phyloP scores from a whole-genome alignment of 306 rosid species.

The Gastrolobium villosum region DNA sequence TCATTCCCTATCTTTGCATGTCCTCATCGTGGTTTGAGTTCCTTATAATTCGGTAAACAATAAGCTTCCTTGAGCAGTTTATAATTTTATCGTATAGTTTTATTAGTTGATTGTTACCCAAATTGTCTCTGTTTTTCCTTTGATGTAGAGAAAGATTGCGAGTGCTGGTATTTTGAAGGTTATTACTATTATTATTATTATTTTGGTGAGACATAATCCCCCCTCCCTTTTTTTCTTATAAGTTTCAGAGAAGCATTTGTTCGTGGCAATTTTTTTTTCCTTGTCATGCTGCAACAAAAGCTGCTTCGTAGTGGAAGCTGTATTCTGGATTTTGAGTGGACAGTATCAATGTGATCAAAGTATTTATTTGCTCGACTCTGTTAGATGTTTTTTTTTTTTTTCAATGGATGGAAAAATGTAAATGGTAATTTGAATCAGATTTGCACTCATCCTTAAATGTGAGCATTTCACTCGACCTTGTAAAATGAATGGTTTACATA shows the following conservation, averaged over 20 bases:
- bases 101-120: slow-evolving; percentile 63
- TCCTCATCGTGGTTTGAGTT: slow-evolving; percentile 67
- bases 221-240: background rate
- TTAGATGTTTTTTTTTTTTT: background rate
- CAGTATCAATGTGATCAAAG: slow-evolving; percentile 22
- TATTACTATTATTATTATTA: slow-evolving; percentile 19
- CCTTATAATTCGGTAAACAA: slow-evolving; percentile 71
- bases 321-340: slow-evolving; percentile 27
- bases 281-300: slow-evolving; percentile 44
- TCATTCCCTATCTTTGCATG: slow-evolving; percentile 68
- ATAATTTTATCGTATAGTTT: slow-evolving; percentile 60
- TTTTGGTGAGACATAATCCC: slow-evolving; percentile 34
- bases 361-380: slow-evolving; percentile 20
- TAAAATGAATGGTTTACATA: background rate
- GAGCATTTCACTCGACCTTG: background rate
- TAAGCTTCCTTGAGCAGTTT: slow-evolving; percentile 66
- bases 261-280: slow-evolving; percentile 45
- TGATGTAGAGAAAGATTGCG: slow-evolving; percentile 64
- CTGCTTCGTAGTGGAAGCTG: slow-evolving; percentile 42
- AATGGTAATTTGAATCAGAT: too few relatives aligned
- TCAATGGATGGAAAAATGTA: too few relatives aligned
- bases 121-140: slow-evolving; percentile 57
- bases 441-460: slow-evolving; percentile 31
- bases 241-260: slow-evolving; percentile 46
- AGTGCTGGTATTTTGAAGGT: slow-evolving; percentile 68